phyloP scores from a whole-genome alignment of 139 green algal genomes.

The Chlorella sp. region DNA sequence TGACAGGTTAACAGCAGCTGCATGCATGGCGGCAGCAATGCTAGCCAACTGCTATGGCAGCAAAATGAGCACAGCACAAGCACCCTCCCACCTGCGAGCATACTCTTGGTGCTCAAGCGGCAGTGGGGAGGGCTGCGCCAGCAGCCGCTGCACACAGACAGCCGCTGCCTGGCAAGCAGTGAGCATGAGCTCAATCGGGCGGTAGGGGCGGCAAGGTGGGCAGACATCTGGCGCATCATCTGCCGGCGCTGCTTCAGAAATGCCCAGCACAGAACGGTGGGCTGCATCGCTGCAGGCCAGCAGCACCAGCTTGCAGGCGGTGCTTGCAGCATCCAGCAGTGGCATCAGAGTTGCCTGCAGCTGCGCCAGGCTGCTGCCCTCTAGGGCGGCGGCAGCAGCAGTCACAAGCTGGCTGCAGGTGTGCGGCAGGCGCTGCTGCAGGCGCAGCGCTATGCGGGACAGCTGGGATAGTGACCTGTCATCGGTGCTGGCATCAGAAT shows the following conservation, averaged over 20 bases:
- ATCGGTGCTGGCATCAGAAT: no score
- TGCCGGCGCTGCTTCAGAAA: background rate
- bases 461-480: no score
- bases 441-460: background rate
- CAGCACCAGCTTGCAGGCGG: constrained; percentile 1
- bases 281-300: background rate
- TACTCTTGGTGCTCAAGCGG: background rate
- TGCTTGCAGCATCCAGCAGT: background rate
- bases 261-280: background rate
- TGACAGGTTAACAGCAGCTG: no score
- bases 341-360: background rate
- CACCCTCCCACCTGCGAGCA: background rate
- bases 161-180: background rate
- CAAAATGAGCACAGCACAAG: no score
- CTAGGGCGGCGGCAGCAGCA: background rate
- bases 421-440: background rate
- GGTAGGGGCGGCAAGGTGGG: background rate
- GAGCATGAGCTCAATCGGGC: background rate
- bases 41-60: no score
- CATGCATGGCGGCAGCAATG: background rate
- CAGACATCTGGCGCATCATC: background rate
- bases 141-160: background rate
- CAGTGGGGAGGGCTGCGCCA: background rate
- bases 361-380: background rate
- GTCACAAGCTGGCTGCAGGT: background rate